These are phyloP conservation scores for Plenodomus tracheiphilus DNA, from an alignment of 2,329 filamentous ascomycete genomes.

Conservation along the genomic window DNA sequence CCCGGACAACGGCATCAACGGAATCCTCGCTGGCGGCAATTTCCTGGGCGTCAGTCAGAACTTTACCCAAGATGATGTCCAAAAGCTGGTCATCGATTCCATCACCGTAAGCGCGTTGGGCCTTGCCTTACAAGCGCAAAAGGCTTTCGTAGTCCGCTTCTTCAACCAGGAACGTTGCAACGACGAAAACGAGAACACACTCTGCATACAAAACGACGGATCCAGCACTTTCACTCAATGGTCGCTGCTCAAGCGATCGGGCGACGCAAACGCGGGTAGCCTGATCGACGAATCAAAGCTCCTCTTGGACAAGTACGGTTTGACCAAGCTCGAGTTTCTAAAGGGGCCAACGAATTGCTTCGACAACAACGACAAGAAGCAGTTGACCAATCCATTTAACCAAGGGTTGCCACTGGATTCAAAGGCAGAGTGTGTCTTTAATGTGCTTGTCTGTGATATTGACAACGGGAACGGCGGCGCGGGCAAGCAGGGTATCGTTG, in stretches of 20 bases:
- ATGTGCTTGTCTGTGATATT: no score
- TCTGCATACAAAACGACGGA: no score
- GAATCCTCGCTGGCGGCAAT: constrained; percentile 2
- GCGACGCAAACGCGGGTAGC: background rate
- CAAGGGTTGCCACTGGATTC: constrained; percentile 1
- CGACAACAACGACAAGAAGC: constrained; percentile 3
- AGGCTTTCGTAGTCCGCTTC: constrained; percentile 2
- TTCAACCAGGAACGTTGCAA: background rate
- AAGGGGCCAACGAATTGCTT: constrained; percentile 8
- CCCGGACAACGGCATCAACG: constrained; percentile 1
- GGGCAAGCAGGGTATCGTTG: no score
- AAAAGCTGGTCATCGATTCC: constrained; percentile 1
- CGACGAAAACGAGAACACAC: no score
- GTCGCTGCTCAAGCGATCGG: background rate
- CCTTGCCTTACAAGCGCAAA: constrained; percentile 5
- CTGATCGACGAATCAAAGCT: background rate
- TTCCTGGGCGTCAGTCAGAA: constrained; percentile 10
- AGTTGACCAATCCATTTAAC: constrained; percentile 8
- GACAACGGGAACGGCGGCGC: no score
- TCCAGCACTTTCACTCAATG: background rate
- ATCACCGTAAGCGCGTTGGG: constrained; percentile 2
- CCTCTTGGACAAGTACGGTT: background rate
- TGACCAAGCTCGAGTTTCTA: constrained; percentile 3
- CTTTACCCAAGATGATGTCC: constrained; percentile 9
- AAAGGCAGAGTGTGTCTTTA: no score